These are phyloP conservation scores for Taiozyma sp. DNA, from an alignment of 1,139 yeast genomes.

Conservation along the genomic window DNA sequence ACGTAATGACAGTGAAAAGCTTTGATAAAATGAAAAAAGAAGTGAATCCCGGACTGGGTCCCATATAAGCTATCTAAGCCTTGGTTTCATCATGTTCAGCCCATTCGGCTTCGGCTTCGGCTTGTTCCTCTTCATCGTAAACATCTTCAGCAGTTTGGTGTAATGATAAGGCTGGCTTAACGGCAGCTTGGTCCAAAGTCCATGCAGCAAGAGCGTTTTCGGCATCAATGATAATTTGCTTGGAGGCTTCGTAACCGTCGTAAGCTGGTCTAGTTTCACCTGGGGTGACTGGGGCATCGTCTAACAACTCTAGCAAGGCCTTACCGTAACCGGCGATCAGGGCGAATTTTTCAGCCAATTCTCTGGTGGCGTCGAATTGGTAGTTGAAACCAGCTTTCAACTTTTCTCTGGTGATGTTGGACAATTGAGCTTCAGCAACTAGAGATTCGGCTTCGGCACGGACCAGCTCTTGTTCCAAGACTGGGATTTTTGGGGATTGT, in stretches of 20 bases:
- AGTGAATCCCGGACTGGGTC: slow-evolving; percentile 2
- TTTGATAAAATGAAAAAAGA: not conserved
- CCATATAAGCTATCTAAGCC: not conserved
- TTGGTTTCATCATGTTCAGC: slow-evolving; percentile 24
- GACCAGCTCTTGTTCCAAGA: slow-evolving; percentile 82
- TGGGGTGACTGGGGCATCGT: slow-evolving; percentile 83
- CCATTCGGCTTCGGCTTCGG: slow-evolving; percentile 30
- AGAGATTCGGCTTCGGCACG: slow-evolving; percentile 89
- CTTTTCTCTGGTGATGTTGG: slow-evolving; percentile 83
- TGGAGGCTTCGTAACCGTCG: slow-evolving; percentile 84
- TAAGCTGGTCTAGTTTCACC: slow-evolving; percentile 89
- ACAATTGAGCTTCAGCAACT: slow-evolving; percentile 88
- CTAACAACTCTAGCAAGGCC: slow-evolving; percentile 76
- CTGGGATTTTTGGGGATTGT: slow-evolving; percentile 74
- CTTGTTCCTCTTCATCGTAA: slow-evolving; percentile 42
- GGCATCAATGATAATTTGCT: slow-evolving; percentile 81
- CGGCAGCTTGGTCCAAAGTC: slow-evolving; percentile 79
- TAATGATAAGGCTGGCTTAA: slow-evolving; percentile 75
- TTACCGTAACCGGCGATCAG: slow-evolving; percentile 88
- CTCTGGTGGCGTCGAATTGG: slow-evolving; percentile 80
- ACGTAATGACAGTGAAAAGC: not conserved
- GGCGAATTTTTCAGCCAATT: slow-evolving; percentile 79
- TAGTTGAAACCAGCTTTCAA: slow-evolving; percentile 81
- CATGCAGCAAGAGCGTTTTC: slow-evolving; percentile 80
- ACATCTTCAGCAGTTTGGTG: slow-evolving; percentile 67